These are phyloP conservation scores for Ceratobasidium sp. DNA, from an alignment of 1,284 basidiomycete species.

Conservation along the genomic window DNA sequence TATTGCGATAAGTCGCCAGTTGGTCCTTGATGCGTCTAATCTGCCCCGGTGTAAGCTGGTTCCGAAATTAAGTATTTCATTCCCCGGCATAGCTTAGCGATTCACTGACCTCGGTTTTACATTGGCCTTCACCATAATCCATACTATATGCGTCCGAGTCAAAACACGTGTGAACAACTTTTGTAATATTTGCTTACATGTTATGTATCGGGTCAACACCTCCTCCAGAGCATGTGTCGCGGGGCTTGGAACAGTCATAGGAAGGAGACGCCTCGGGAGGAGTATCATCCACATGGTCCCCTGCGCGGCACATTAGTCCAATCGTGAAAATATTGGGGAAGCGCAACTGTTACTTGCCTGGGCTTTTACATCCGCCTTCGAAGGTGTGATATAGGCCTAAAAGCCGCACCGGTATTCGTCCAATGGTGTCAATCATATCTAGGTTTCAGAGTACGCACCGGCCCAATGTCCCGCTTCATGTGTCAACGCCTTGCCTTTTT, in stretches of 20 bases:
- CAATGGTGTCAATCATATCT: no score
- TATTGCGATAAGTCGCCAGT: conserved; percentile 49
- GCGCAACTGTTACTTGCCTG: neutral
- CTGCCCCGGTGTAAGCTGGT: conserved; percentile 52
- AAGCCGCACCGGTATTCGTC: conserved; percentile 43
- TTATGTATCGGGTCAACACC: conserved; percentile 50
- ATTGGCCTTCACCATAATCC: conserved; percentile 49
- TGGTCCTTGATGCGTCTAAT: conserved; percentile 47
- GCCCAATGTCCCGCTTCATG: no score
- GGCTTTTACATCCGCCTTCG: conserved; percentile 67
- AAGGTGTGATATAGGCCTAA: conserved; percentile 72
- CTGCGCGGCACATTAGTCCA: neutral
- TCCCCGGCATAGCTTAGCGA: neutral
- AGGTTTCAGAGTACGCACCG: no score
- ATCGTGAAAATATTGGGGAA: neutral
- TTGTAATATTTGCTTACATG: conserved; percentile 19
- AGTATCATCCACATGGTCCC: conserved; percentile 19
- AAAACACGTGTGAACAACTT: neutral
- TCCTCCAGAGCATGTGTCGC: conserved; percentile 50
- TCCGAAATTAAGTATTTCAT: neutral
- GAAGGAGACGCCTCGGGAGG: conserved; percentile 38
- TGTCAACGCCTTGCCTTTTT: no score
- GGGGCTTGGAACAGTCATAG: conserved; percentile 49
- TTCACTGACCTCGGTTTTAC: conserved; percentile 41
- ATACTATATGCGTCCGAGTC: conserved; percentile 41